Evolutionary conservation across 202 grass and related monocot genomes (phyloP), one percentile per base, ranked within the genome.

Genomic region (Setaria viridis): DNA sequence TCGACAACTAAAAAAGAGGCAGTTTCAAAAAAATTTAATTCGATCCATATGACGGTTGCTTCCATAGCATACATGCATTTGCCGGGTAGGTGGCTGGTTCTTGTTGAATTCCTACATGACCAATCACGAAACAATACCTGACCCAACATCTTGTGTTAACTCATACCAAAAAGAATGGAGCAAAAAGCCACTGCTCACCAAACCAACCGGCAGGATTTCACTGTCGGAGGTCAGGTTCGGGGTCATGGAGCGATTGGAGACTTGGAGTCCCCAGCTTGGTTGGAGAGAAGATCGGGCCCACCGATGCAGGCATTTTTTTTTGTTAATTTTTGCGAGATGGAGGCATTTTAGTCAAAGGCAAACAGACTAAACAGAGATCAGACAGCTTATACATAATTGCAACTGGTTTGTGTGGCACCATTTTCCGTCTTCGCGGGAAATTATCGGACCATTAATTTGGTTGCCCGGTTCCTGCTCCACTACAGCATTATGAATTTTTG

Each of bases 161-260:
- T 67, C 37, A 48, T 67, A 80, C 37, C 77, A 57, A 56, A 74
- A 75, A 56, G 12, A 57, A 56, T 15, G 25, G 49, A 74, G 7
- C 12, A 6, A 57, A 48, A 87, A 73, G 43, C 50, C 49, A 89
- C 84, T 87, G 67, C 30, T 62, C 62, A 87, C 80, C 88, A 62
- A 79, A 74, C 80, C 42, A 67, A 37, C 77, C 2, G 47, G 76
- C 77, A 48, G 50, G 11, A 74, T 64, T 74, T 73, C 34, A 47
- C 57, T 35, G 20, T 74, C 72, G 48, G 67, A 73, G 57, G 37
- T 15, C 15, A 54, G 47, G 60, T 33, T 10, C 10, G 39, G n/a
- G 47, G 60, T 33, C 60, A 21, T 41, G 39, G 39, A 41, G 39
- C 6, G 5, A 25, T 25, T 25, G 25, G 25, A 25, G 25, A 25